Base-by-base conservation (phyloP, 371 early-diverging fungal genomes). In the Coemansia sp. region DNA sequence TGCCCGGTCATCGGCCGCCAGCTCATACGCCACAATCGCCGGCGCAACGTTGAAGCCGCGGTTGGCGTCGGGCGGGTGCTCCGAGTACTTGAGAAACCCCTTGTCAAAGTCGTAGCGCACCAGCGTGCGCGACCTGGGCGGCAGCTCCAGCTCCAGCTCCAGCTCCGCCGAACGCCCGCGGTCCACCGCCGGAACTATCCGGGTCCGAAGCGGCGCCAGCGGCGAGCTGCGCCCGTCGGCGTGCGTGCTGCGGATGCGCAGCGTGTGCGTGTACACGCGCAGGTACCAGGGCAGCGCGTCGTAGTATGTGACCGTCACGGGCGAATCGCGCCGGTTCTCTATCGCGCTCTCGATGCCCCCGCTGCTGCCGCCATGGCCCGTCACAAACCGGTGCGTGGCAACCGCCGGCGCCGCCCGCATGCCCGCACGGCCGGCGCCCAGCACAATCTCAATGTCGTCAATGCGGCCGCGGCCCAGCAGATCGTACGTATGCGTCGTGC, bases 31-130 rank as follows among this genome's bases (percentile, higher is more conserved):
- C n/a, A 80, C 55, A 12, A 83, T 59, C 1, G 84, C 84, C 35
- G 79, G 85, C 55, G 93, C 94, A 39, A 97, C 82, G 76, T 93
- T 95, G 70, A 96, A 94, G 0, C 99, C 99, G 52, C 95, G 85
- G 76, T 95, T 93, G 5, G 98, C 93, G 76, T 98, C 99, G 1
- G 97, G 97, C 36, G 92, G 93, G 66, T 97, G 94, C 75, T 98
- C 97, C 0, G 94, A 93, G 72, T 95, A 95, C 72, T 90, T 90
- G 57, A 98, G 77, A 65, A 94, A 93, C 5, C 90, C 89, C 69
- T 88, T 91, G 72, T 95, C 96, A 69, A 93, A 94, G 36, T 88
- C 87, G 53, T 93, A 70, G 4, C 85, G 76, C 48, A 95, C 55
- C 2, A 84, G 82, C 10, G 89, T 83, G 20, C 81, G 77, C 5